These are phyloP conservation scores for Cystobasidiaceae sp. DNA, from an alignment of 1,284 basidiomycete genomes.

Conservation along the genomic window DNA sequence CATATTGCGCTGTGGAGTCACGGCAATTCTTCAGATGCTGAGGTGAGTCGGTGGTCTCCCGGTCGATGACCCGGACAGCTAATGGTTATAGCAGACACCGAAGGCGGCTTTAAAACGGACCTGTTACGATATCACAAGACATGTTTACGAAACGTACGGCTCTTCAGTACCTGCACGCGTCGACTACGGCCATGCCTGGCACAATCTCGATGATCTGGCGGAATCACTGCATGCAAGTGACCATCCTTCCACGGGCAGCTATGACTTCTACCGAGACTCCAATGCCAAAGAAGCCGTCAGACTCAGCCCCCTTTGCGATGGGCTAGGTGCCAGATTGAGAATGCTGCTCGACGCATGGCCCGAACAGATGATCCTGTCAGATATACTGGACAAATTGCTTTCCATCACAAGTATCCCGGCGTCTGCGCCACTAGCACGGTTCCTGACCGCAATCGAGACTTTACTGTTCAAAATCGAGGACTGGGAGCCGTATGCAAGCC, in stretches of 20 bases:
- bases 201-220: neutral
- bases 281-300: slow-evolving; percentile 67
- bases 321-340: slow-evolving; percentile 56
- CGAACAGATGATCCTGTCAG: slow-evolving; percentile 91
- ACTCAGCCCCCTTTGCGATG: slow-evolving; percentile 55
- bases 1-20: too few species aligned
- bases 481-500: slow-evolving; percentile 93
- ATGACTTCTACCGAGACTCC: slow-evolving; percentile 74
- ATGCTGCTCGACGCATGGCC: slow-evolving; percentile 77
- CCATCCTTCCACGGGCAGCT: slow-evolving; percentile 22
- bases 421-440: slow-evolving; percentile 70
- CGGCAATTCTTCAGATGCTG: too few species aligned
- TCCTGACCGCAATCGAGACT: slow-evolving; percentile 79
- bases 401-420: slow-evolving; percentile 62
- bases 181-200: too few species aligned
- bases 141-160: too few species aligned
- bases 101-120: too few species aligned
- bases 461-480: slow-evolving; percentile 84
- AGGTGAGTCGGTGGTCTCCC: too few species aligned
- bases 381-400: slow-evolving; percentile 72
- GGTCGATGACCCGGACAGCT: too few species aligned
- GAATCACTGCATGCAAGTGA: neutral
- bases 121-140: too few species aligned
- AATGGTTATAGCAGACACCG: too few species aligned
- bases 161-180: too few species aligned